Base-by-base conservation (phyloP, 176 grass and related monocot genomes). In the Bonia amplexicaulis region DNA sequence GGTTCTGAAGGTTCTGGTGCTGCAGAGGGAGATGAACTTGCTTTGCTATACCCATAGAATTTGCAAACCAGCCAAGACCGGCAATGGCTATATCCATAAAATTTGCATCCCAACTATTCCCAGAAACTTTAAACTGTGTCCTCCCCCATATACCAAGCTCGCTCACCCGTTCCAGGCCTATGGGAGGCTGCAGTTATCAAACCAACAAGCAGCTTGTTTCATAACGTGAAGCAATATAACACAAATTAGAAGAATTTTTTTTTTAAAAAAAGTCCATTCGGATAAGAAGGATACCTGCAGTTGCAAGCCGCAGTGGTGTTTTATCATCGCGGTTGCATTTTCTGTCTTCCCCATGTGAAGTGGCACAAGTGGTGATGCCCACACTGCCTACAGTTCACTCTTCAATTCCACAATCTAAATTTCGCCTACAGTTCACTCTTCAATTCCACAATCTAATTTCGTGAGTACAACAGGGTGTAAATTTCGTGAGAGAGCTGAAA, bases 281-380 rank as follows among this genome's bases (percentile, higher is more conserved):
- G 48, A 61, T 72, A 49, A 74, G 45, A 86, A 68, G 66, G 68
- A 40, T 77, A 89, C 91, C 93, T 95, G 93, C 85, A 98, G 80
- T 74, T 95, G 93, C 55, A 82, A 86, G 4, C 96, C 93, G 58
- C 96, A 94, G 84, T 95, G 91, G 20, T 85, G 85, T 71, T 92
- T 86, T 12, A 90, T 86, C 82, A 98, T 82, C 2, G 53, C n/a
- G 0, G 59, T 66, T 53, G 91, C 81, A 47, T 94, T 91, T 84
- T 95, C 91, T 6, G 91, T 92, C 79, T 92, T 95, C 41, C 93
- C 93, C 93, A 95, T 98, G 87, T 98, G 96, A 86, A 98, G 90
- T 29, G 93, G 96, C 25, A 95, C 77, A 66, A 90, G 93, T 75
- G 91, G 49, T 64, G 96, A 95, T 48, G 91, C 93, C 96, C 93